Percentiles rank a stretch among this genome's conserved stretches.
Evolutionary conservation across 179 eudicot genomes (phyloP).

Genomic region (Beta macrorhiza): DNA sequence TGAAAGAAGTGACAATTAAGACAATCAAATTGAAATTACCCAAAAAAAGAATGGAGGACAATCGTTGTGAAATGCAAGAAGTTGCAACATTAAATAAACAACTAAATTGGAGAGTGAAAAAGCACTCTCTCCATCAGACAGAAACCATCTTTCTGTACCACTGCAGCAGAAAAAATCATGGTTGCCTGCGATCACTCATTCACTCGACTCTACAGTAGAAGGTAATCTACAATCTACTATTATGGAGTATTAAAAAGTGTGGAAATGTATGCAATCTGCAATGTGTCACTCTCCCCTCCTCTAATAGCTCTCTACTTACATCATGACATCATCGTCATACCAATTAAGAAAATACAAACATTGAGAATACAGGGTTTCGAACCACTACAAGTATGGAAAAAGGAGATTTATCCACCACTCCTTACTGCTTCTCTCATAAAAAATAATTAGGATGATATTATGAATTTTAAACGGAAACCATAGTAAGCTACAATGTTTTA

Average conservation of each 20-base stretch:
- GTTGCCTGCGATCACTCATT: neutral
- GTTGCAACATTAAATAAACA: neutral
- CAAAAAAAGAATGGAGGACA: neutral
- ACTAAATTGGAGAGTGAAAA: neutral
- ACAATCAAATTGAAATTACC: neutral
- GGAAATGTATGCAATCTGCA: too few species aligned
- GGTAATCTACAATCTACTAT: neutral
- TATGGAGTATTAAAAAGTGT: neutral
- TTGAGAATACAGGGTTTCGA: too few species aligned
- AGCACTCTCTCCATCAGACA: neutral
- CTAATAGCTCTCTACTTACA: too few species aligned
- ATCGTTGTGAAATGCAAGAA: neutral
- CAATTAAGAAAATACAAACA: too few species aligned
- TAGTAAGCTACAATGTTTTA: too few species aligned
- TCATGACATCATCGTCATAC: too few species aligned
- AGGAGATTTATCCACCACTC: too few species aligned
- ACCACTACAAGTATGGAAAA: too few species aligned
- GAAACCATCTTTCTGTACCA: neutral
- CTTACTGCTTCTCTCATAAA: too few species aligned
- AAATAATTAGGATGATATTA: too few species aligned
- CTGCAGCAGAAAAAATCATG: neutral
- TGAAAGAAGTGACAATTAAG: neutral
- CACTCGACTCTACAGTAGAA: neutral
- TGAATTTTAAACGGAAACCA: too few species aligned
- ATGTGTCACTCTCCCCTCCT: too few species aligned